Base-by-base conservation (phyloP, 495 filamentous ascomycete species). In the Sabuloglossum arenarium region DNA sequence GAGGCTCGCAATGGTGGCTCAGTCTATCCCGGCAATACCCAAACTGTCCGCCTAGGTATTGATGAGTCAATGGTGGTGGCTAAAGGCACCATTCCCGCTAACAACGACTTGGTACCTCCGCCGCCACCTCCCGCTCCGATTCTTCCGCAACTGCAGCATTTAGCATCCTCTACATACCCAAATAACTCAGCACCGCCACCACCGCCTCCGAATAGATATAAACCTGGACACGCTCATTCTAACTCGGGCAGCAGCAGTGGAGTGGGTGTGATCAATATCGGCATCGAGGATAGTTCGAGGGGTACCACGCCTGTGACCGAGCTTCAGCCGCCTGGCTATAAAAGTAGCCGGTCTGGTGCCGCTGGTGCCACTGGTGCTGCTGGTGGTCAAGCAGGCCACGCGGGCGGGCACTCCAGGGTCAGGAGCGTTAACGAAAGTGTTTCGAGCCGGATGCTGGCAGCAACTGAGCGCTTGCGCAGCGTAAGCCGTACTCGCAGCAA, bases 231-330 rank as follows among this genome's bases (percentile, higher is more conserved):
- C 25, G 32, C 56, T 32, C 43, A 56, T 6, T 23, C 27, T 6
- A 34, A 24, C 25, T 58, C 56, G 32, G 23, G 24, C 12, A 39
- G 23, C 24, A 12, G 19, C 14, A 49, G 37, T 37, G 53, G 53
- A 0, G 42, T 56, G 2, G 57, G 57, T 10, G 57, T 59, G 12
- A 59, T 59, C 39, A 57, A 56, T 28, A 59, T 59, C 25, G 57
- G 27, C 37, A 59, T 59, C 6, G 57, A 59, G 4, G 57, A 28
- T 24, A 27, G 34, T 9, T 56, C 54, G 23, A 23, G 23, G 55
- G 47, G 16, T 31, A 19, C 5, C 30, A 25, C 31, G n/a, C 53
- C 21, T 37, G 31, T 37, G 11, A 27, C 19, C 1, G 53, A 39
- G 29, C 5, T 24, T 55, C 39, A n/a, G 3, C 23, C n/a, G 16